Evolutionary conservation across 129 eudicot species (phyloP).

Genomic region (Calendula officinalis): DNA sequence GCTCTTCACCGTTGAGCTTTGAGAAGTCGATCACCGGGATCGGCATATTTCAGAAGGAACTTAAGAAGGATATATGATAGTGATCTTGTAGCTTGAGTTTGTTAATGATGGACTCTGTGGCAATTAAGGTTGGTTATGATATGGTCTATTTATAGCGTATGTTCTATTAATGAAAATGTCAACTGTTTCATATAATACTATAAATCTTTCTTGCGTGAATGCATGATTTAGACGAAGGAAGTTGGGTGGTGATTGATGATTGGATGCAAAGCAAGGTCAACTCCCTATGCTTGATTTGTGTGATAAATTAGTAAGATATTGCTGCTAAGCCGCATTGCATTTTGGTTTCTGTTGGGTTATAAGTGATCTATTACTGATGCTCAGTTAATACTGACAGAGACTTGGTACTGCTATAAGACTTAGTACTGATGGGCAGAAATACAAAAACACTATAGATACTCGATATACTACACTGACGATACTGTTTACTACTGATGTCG

Average conservation of each 20-base stretch:
- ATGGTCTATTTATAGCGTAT: conserved; percentile 43
- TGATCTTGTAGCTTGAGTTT: not conserved
- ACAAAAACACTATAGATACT: no score
- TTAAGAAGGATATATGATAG: no score
- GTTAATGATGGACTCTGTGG: conserved; percentile 19
- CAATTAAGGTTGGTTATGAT: conserved; percentile 15
- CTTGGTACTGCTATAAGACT: no score
- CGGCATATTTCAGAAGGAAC: conserved; percentile 41
- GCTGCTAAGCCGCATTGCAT: conserved; percentile 31
- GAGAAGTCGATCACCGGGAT: conserved; percentile 83
- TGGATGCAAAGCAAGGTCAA: conserved; percentile 38
- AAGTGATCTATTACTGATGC: no score
- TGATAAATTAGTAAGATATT: conserved; percentile 24
- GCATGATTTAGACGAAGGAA: conserved; percentile 10
- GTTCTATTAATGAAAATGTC: conserved; percentile 38
- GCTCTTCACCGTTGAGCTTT: conserved; percentile 54
- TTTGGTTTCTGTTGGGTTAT: no score
- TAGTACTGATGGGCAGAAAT: no score
- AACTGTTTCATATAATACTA: conserved; percentile 31
- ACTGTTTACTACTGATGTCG: no score
- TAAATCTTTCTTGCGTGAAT: conserved; percentile 13
- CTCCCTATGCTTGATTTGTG: conserved; percentile 23
- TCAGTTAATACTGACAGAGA: no score
- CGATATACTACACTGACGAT: no score
- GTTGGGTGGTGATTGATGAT: conserved; percentile 41